These are phyloP conservation scores for Botryosphaeria agaves DNA, from an alignment of 2,329 filamentous ascomycete species.

Conservation along the genomic window DNA sequence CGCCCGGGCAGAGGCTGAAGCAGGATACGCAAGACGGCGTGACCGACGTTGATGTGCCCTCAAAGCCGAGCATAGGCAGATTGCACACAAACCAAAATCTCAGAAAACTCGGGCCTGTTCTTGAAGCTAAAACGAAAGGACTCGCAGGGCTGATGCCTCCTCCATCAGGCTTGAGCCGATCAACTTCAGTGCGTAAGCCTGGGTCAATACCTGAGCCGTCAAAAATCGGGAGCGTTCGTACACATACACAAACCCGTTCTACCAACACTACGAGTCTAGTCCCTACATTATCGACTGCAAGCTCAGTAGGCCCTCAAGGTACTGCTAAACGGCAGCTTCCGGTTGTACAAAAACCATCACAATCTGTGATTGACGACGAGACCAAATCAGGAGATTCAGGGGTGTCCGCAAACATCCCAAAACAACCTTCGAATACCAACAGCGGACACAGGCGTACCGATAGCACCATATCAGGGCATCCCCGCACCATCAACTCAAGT, in stretches of 20 bases:
- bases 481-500: background rate
- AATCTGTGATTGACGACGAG: too few species aligned
- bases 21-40: constrained; percentile 7
- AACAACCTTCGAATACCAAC: background rate
- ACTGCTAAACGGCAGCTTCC: constrained; percentile 7
- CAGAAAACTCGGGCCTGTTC: background rate
- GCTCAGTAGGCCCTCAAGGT: constrained; percentile 3
- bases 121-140: too few species aligned
- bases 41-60: constrained; percentile 2
- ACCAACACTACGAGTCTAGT: background rate
- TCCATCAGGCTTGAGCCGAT: background rate
- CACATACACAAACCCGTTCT: background rate
- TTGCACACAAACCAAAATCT: background rate
- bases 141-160: background rate
- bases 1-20: constrained; percentile 7
- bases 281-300: background rate
- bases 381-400: too few species aligned
- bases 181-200: background rate
- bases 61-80: background rate
- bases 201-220: background rate
- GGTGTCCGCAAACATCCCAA: too few species aligned
- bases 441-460: background rate
- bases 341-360: background rate
- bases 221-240: background rate
- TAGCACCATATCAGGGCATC: background rate